phyloP scores from a whole-genome alignment of 2,329 filamentous ascomycete genomes.

The Phoma sp. region DNA sequence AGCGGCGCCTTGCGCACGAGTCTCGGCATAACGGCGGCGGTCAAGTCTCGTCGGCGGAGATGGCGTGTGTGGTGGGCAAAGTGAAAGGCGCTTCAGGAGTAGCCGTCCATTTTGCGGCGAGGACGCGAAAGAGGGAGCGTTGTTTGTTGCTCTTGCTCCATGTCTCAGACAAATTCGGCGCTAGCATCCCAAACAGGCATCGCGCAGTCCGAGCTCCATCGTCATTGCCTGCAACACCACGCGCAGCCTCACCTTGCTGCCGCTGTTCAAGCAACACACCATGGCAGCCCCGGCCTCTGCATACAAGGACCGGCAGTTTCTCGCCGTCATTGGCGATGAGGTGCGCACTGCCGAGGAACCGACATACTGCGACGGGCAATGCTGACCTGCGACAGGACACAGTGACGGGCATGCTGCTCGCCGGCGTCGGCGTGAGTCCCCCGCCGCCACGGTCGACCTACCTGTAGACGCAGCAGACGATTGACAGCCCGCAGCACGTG shows the following conservation, averaged over 20 bases:
- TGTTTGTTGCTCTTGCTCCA: conserved; percentile 5
- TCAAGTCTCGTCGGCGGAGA: not conserved
- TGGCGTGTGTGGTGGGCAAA: not conserved
- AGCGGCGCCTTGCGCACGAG: conserved; percentile 84
- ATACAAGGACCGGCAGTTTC: conserved; percentile 86
- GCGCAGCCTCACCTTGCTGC: conserved; percentile 29
- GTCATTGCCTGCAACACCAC: conserved; percentile 23
- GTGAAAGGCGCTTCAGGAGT: not conserved
- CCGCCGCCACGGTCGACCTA: not conserved
- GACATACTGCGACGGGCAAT: not conserved
- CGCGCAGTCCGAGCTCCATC: conserved; percentile 13
- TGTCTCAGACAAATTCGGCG: conserved; percentile 7
- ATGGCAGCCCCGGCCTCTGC: conserved; percentile 68
- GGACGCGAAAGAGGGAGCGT: not conserved
- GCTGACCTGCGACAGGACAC: conserved; percentile 72
- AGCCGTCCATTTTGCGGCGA: not conserved
- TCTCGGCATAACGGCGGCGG: conserved; percentile 67
- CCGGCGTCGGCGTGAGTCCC: conserved; percentile 83
- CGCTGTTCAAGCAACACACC: conserved; percentile 24
- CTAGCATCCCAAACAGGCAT: not conserved
- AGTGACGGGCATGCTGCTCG: conserved; percentile 92
- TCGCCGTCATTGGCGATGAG: conserved; percentile 98
- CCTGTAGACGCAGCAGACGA: not conserved
- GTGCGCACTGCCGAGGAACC: conserved; percentile 47
- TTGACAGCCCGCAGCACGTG: conserved; percentile 72